Base-by-base conservation (phyloP, 805 yeast genomes). In the Candida stauntonica region DNA sequence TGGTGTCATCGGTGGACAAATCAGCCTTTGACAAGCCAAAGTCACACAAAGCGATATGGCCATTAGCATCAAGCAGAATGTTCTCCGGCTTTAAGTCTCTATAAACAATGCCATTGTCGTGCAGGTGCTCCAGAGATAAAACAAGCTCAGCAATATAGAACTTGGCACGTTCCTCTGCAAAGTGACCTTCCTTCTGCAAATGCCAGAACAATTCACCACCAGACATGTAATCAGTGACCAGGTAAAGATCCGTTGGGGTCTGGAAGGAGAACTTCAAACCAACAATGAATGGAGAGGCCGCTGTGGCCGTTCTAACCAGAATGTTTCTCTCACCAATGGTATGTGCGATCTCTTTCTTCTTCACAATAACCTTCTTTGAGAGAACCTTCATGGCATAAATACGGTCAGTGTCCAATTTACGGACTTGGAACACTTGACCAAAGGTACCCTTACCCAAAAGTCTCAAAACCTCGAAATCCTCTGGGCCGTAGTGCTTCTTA, bases 191-290 rank as follows among this genome's bases (percentile, higher is more conserved):
- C 58, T 88, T 87, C 66, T 93, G 99, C 61, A 93, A 71, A 66
- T 93, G 96, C 94, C 95, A 88, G 60, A 87, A 87, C 48, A 93
- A 71, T 66, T 93, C 99, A 43, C 99, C 99, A 30, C 99, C 99
- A 32, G 93, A 81, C 98, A 93, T 91, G 65, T 85, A 93, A 65
- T 93, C 99, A 3, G 97, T 91, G 20, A 93, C 96, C 43, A 93
- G 70, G 60, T 89, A 93, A 45, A 93, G 70, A 63, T 93, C 98
- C 1, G 85, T 68, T 26, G 93, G 95, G 1, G 99, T 93, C 67
- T 93, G 99, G 64, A 93, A 93, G 1, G 96, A 86, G 60, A 93
- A 91, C 66, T 93, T 93, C 55, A 93, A 73, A 0, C 96, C 96
- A 31, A 93, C 97, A 58, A 93, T 87, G 60, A 93, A 93, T n/a